A percentile compares a stretch with the other conserved stretches of the same genome.
Conservation (phyloP, 2,329 filamentous ascomycete genomes). For the Aspergillus sp. region DNA sequence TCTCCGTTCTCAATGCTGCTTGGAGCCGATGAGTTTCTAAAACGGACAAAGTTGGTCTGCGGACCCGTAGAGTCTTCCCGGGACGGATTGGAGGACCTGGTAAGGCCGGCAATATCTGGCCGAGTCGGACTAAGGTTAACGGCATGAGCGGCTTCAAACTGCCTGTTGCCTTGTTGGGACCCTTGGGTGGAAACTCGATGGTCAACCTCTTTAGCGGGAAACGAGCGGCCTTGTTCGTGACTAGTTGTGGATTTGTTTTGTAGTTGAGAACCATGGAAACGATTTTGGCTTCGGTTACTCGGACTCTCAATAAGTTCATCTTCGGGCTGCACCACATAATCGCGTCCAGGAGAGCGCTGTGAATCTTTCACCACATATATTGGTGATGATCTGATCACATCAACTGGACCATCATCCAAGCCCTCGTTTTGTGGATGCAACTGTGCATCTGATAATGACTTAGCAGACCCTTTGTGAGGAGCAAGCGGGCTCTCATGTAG, state of each 20-base stretch:
- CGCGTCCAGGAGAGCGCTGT: slow-evolving; percentile 30
- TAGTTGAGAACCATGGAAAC: neutral
- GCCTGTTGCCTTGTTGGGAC: slow-evolving; percentile 14
- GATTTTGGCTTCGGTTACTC: neutral
- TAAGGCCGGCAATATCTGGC: slow-evolving; percentile 11
- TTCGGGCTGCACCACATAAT: slow-evolving; percentile 8
- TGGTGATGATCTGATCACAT: slow-evolving; percentile 29
- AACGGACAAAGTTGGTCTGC: slow-evolving; percentile 12
- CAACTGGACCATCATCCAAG: slow-evolving; percentile 10
- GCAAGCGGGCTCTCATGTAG: slow-evolving; percentile 23
- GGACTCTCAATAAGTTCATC: neutral
- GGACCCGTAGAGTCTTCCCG: slow-evolving; percentile 8
- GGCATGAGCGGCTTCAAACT: slow-evolving; percentile 4
- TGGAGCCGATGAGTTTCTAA: slow-evolving; percentile 16
- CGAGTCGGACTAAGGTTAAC: slow-evolving; percentile 6
- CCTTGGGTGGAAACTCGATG: slow-evolving; percentile 26
- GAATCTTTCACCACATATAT: slow-evolving; percentile 37
- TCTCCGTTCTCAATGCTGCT: slow-evolving; percentile 6
- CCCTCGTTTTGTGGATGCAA: slow-evolving; percentile 2
- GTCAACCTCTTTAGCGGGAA: slow-evolving; percentile 16
- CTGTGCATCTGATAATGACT: neutral
- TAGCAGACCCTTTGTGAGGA: slow-evolving; percentile 6
- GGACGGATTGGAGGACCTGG: slow-evolving; percentile 7
- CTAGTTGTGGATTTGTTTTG: slow-evolving; percentile 13
- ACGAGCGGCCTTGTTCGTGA: slow-evolving; percentile 13